Evolutionary conservation across 2,329 filamentous ascomycete species (phyloP).

Genomic region (Xylariaceae sp.): DNA sequence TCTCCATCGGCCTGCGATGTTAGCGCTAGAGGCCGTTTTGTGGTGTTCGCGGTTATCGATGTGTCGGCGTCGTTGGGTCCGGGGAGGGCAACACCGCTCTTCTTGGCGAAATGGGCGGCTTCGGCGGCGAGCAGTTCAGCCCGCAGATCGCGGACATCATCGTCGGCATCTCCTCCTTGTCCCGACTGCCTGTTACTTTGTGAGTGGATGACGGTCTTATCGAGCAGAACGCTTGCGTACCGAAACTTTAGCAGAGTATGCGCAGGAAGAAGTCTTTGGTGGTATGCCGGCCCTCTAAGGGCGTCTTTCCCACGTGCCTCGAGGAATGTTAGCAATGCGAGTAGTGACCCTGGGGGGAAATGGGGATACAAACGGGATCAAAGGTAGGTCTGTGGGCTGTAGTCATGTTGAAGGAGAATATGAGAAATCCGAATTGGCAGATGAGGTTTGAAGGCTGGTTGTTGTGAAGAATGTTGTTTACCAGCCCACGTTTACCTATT

Average conservation of each 20-base stretch:
- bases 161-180: slow-evolving; percentile 81
- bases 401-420: slow-evolving; percentile 46
- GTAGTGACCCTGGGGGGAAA: background rate
- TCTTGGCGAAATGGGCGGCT: slow-evolving; percentile 79
- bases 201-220: background rate
- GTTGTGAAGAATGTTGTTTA: background rate
- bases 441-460: background rate
- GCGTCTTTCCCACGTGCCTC: slow-evolving; percentile 92
- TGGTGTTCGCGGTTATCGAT: slow-evolving; percentile 37
- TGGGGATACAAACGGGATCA: slow-evolving; percentile 64
- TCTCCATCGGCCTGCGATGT: slow-evolving; percentile 40
- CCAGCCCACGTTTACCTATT: background rate
- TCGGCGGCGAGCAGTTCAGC: slow-evolving; percentile 88
- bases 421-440: background rate
- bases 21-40: slow-evolving; percentile 61
- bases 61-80: slow-evolving; percentile 38
- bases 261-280: slow-evolving; percentile 89
- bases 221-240: slow-evolving; percentile 35
- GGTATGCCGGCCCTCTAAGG: slow-evolving; percentile 86
- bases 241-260: slow-evolving; percentile 89
- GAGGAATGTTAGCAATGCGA: slow-evolving; percentile 12
- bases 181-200: slow-evolving; percentile 58
- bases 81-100: slow-evolving; percentile 55
- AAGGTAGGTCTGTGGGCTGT: slow-evolving; percentile 83
- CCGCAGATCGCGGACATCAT: slow-evolving; percentile 71